Conservation (phyloP, 768 basidiomycete species). For the Termitomyces sp. region DNA sequence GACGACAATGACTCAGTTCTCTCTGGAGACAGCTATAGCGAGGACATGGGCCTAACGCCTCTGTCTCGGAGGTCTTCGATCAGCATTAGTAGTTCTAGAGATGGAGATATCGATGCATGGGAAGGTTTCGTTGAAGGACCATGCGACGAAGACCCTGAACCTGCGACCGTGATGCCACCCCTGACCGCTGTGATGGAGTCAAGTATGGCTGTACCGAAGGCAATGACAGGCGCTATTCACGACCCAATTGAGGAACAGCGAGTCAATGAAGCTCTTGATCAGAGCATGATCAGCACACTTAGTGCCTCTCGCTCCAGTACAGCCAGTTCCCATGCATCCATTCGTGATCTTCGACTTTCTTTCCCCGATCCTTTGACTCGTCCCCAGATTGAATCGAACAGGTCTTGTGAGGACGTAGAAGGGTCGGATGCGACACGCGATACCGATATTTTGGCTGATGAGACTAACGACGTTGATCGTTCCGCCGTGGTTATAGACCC, state of each 20-base stretch:
- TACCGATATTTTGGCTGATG: slow-evolving; percentile 19
- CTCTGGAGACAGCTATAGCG: slow-evolving; percentile 58
- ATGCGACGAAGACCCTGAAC: slow-evolving; percentile 38
- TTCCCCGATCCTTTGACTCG: slow-evolving; percentile 82
- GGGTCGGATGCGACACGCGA: slow-evolving; percentile 27
- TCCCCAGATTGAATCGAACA: slow-evolving; percentile 55
- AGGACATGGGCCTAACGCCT: slow-evolving; percentile 44
- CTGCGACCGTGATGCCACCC: slow-evolving; percentile 25
- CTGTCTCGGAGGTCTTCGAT: slow-evolving; percentile 65
- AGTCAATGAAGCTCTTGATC: slow-evolving; percentile 71
- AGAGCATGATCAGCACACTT: slow-evolving; percentile 78
- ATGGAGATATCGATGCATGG: slow-evolving; percentile 71
- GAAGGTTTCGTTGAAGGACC: slow-evolving; percentile 68
- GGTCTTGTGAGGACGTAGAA: slow-evolving; percentile 51
- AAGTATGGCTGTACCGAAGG: slow-evolving; percentile 20
- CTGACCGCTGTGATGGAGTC: slow-evolving; percentile 27
- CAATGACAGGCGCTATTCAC: slow-evolving; percentile 23
- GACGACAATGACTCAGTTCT: slow-evolving; percentile 67
- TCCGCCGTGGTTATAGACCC: slow-evolving; percentile 8
- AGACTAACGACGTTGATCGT: slow-evolving; percentile 14
- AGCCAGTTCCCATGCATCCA: slow-evolving; percentile 51
- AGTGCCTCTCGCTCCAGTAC: slow-evolving; percentile 64
- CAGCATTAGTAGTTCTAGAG: slow-evolving; percentile 63
- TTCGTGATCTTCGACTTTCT: slow-evolving; percentile 71
- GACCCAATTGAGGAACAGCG: slow-evolving; percentile 58